A percentile compares a stretch with the other conserved stretches of the same genome.
Conservation (phyloP, 331 rosid species). For the Pyrus hybrid region DNA sequence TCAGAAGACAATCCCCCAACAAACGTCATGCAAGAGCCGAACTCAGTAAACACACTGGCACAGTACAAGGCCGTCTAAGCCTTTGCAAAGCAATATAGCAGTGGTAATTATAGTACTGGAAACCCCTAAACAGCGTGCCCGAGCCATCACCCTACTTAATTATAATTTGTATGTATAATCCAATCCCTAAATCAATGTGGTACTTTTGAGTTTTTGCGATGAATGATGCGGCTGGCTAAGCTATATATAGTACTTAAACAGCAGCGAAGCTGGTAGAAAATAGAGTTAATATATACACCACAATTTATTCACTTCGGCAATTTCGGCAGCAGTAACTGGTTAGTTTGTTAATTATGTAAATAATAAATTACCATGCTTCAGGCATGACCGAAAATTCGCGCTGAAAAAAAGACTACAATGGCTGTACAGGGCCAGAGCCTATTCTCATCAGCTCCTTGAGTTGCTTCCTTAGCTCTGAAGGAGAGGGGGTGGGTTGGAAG, state of each 20-base stretch:
- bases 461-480: no score
- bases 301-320: background rate
- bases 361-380: background rate
- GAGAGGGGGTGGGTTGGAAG: no score
- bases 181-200: background rate
- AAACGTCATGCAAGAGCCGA: background rate
- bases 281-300: background rate
- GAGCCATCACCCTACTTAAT: background rate
- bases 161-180: background rate
- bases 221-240: no score
- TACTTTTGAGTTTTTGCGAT: background rate
- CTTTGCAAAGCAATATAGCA: background rate
- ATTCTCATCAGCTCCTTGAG: no score
- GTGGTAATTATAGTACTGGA: background rate
- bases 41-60: background rate
- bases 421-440: no score
- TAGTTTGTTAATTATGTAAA: background rate
- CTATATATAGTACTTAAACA: no score
- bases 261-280: background rate
- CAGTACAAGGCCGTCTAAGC: background rate
- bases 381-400: background rate
- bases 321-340: background rate
- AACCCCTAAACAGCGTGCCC: no score
- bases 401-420: no score
- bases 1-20: background rate